phyloP scores from a whole-genome alignment of 1,284 basidiomycete species.

The Quambalaria eucalypti region DNA sequence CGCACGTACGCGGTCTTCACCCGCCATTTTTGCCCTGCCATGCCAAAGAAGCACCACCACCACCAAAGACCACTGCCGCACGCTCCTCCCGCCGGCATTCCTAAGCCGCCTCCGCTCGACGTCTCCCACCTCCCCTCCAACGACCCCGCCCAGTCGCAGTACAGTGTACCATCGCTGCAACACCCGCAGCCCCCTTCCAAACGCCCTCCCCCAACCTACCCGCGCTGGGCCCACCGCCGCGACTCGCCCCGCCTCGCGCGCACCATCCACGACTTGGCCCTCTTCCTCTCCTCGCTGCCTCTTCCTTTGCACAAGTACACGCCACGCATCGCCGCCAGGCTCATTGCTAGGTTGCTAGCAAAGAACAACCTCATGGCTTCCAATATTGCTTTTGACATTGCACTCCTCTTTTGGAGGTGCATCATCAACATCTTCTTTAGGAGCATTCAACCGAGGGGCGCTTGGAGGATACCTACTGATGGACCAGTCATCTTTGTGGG shows the following conservation, averaged over 20 bases:
- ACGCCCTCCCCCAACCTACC: background rate
- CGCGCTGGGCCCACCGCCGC: constrained; percentile 15
- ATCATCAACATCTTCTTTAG: constrained; percentile 58
- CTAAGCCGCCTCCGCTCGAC: background rate
- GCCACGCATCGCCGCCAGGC: constrained; percentile 22
- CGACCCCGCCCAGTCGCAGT: background rate
- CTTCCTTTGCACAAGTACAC: constrained; percentile 30
- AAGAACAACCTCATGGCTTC: constrained; percentile 33
- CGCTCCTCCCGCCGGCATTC: background rate
- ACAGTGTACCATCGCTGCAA: background rate
- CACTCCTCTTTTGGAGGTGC: constrained; percentile 55
- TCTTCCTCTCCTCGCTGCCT: constrained; percentile 29
- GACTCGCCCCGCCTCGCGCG: constrained; percentile 18
- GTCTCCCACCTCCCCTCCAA: background rate
- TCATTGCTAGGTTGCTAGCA: constrained; percentile 25
- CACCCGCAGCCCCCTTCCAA: background rate
- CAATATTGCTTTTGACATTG: constrained; percentile 46
- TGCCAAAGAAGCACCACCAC: background rate
- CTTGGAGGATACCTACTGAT: constrained; percentile 80
- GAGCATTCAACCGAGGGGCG: constrained; percentile 61
- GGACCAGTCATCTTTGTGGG: constrained; percentile 94
- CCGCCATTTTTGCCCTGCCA: background rate
- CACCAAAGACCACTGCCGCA: background rate
- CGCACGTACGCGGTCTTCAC: background rate
- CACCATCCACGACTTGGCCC: constrained; percentile 28